A percentile compares a stretch with the other conserved stretches of the same genome.
Conservation (phyloP, 192 early-diverging fungal species). For the Podila verticillata region DNA sequence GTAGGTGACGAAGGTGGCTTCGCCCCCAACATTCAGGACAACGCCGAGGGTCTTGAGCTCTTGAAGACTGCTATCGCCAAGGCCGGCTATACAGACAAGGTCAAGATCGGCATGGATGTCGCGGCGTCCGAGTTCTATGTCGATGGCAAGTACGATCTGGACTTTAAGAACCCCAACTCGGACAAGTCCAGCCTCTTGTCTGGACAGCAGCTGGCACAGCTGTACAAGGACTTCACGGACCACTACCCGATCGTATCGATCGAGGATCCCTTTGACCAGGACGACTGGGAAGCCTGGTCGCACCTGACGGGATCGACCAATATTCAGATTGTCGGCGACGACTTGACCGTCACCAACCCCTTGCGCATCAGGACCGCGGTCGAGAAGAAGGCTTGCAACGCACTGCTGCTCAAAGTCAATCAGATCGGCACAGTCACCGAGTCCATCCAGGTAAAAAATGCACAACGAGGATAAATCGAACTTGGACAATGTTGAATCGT, state of each 20-base stretch:
- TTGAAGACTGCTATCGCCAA: conserved; percentile 88
- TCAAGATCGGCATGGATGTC: conserved; percentile 97
- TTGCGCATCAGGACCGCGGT: conserved; percentile 88
- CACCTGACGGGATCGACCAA: conserved; percentile 70
- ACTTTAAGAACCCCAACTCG: conserved; percentile 94
- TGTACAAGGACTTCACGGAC: conserved; percentile 83
- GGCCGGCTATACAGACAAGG: conserved; percentile 96
- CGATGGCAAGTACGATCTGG: conserved; percentile 96
- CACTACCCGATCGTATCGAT: conserved; percentile 95
- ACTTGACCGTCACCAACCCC: conserved; percentile 99
- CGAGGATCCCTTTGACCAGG: conserved; percentile 99
- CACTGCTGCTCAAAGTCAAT: conserved; percentile 97
- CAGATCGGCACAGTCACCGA: conserved; percentile 98
- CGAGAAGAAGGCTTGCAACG: conserved; percentile 94
- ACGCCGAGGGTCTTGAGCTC: conserved; percentile 94
- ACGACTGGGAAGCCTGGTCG: conserved; percentile 94
- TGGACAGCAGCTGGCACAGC: conserved; percentile 81
- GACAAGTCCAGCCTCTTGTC: conserved; percentile 77
- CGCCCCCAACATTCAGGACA: conserved; percentile 98
- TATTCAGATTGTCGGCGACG: conserved; percentile 97
- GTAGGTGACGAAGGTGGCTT: conserved; percentile 99
- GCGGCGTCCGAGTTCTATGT: conserved; percentile 99
- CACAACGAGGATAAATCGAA: too few relatives aligned
- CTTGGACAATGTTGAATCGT: too few relatives aligned
- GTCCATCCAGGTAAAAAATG: conserved; percentile 74